Base-by-base conservation (phyloP, 1,284 basidiomycete species). In the Earliella scabrosa region DNA sequence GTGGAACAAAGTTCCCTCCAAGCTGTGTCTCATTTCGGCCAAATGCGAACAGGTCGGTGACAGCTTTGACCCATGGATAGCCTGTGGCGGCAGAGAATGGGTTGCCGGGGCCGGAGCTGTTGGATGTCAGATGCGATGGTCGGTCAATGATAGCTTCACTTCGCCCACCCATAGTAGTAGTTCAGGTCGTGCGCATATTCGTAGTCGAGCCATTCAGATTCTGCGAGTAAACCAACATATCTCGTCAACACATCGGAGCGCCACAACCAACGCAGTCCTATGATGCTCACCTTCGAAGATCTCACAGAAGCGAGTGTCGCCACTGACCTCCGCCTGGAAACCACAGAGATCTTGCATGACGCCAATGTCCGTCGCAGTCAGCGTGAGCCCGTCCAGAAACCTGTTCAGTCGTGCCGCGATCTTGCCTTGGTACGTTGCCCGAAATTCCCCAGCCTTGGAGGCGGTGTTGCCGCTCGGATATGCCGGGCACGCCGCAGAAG, bases 161-260 rank as follows among this genome's bases (percentile, higher is more conserved):
- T 9, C 23, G 46, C 68, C n/a, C 56, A 71, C 68, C 76, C 77
- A 45, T 78, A 79, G 59, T 77, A 79, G 48, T 79, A 79, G 56
- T 77, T 77, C 44, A 88, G 73, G 56, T 88, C 86, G 40, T 81
- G 73, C 8, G 81, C 80, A 53, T 82, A 79, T 39, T 78, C 72
- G 29, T 77, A 72, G 13, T 82, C 77, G 2, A 82, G 71, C 69
- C 82, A 79, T 67, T 89, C 87, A 8, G 82, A 73, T 46, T 85
- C 86, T 71, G 69, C 5, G 24, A 47, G 8, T 3, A 24, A 6
- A 34, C 11, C 23, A 29, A 7, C 35, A 23, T n/a, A 3, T 13
- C 20, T 24, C 32, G 20, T 24, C 27, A 14, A n/a, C 20, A n/a
- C n/a, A n/a, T n/a, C n/a, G n/a, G n/a, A n/a, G n/a, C n/a, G n/a